Percentiles rank a stretch among this genome's conserved stretches.
phyloP scores from a whole-genome alignment of 768 basidiomycete species.

The Kwoniella sp. region DNA sequence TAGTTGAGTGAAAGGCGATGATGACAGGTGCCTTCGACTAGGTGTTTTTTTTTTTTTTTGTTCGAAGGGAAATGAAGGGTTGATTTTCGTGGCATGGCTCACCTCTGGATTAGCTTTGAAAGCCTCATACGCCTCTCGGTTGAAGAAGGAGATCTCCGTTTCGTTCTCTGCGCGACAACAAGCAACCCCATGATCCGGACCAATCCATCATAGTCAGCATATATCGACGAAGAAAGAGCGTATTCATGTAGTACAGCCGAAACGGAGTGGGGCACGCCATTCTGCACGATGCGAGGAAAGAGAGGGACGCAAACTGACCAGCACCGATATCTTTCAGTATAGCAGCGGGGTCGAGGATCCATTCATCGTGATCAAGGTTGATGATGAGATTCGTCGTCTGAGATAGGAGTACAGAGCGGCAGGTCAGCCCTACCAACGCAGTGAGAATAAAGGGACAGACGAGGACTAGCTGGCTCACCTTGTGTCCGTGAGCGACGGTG shows the following conservation, averaged over 20 bases:
- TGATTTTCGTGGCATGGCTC: conserved; percentile 4
- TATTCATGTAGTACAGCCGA: too few relatives aligned
- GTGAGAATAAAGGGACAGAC: too few relatives aligned
- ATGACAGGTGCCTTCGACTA: too few relatives aligned
- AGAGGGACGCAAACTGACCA: conserved; percentile 61
- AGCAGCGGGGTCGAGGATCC: conserved; percentile 75
- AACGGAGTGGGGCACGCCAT: too few relatives aligned
- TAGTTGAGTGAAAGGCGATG: too few relatives aligned
- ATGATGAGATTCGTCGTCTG: conserved; percentile 97
- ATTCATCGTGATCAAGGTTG: conserved; percentile 87
- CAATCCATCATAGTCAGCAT: too few relatives aligned
- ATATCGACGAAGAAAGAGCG: too few relatives aligned
- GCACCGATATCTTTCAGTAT: conserved; percentile 72
- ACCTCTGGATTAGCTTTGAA: conserved; percentile 87
- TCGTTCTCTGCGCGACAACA: conserved; percentile 99
- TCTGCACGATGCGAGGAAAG: too few relatives aligned
- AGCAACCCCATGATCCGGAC: too few relatives aligned
- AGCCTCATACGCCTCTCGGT: conserved; percentile 69
- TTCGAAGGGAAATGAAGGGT: neutral
- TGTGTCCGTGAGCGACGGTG: conserved; percentile 89
- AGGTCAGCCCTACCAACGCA: too few relatives aligned
- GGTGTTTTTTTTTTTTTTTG: neutral
- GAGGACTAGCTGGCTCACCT: too few relatives aligned
- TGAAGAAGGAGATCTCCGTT: conserved; percentile 91
- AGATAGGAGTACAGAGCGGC: conserved; percentile 1